A percentile compares a stretch with the other conserved stretches of the same genome.
Conservation (phyloP, 148 eudicot species). For the Silene latifolia region DNA sequence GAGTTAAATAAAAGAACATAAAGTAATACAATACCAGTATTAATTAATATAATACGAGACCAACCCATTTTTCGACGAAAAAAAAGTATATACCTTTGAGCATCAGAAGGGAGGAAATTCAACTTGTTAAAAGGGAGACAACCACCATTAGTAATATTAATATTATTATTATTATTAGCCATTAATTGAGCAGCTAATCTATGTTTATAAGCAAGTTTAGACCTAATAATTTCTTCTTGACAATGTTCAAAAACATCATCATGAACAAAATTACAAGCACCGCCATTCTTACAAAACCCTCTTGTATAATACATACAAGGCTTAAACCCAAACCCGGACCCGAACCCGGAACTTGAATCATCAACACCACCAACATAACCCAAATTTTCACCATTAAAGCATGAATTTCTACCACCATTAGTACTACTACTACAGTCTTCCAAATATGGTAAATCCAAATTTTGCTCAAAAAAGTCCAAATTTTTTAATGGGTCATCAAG, state of each 20-base stretch:
- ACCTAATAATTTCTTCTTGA: constrained; percentile 47
- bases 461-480: constrained; percentile 32
- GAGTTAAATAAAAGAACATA: neutral
- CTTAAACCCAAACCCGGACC: constrained; percentile 25
- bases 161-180: constrained; percentile 15
- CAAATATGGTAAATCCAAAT: constrained; percentile 28
- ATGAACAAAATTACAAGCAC: constrained; percentile 57
- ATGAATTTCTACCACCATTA: constrained; percentile 23
- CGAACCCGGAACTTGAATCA: constrained; percentile 36
- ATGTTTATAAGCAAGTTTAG: constrained; percentile 61
- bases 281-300: constrained; percentile 24
- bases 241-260: constrained; percentile 46
- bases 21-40: neutral
- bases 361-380: too few relatives aligned
- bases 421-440: constrained; percentile 15
- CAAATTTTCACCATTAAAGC: constrained; percentile 46
- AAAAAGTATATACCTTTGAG: constrained; percentile 47
- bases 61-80: too few relatives aligned
- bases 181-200: constrained; percentile 58
- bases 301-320: constrained; percentile 61
- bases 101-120: constrained; percentile 48
- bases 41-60: too few relatives aligned
- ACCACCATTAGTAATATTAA: constrained; percentile 9
- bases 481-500: too few relatives aligned
- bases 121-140: constrained; percentile 47